phyloP scores from a whole-genome alignment of 306 rosid species.

The Trifolium dubium region DNA sequence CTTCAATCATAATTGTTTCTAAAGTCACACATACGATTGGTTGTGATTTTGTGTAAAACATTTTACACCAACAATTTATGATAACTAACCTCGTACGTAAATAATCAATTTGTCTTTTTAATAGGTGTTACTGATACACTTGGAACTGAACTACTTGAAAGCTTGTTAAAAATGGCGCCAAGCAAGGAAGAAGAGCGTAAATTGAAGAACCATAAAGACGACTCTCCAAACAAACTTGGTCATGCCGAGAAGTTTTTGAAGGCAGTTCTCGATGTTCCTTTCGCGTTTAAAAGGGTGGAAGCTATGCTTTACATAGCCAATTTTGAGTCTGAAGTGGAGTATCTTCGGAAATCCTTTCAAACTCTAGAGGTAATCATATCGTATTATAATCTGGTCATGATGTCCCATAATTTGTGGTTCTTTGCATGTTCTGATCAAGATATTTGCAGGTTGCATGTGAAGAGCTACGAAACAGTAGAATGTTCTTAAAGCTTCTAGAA shows the following conservation, averaged over 20 bases:
- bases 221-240: conserved; percentile 84
- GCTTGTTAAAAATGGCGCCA: conserved; percentile 95
- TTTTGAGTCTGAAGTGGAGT: conserved; percentile 89
- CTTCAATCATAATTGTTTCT: background rate
- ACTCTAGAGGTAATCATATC: conserved; percentile 70
- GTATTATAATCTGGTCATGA: background rate
- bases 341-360: conserved; percentile 78
- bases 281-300: conserved; percentile 87
- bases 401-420: background rate
- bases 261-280: conserved; percentile 92
- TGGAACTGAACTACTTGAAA: conserved; percentile 87
- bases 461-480: conserved; percentile 86
- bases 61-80: too few relatives aligned
- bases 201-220: conserved; percentile 76
- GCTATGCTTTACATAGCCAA: conserved; percentile 92
- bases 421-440: conserved; percentile 20
- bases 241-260: conserved; percentile 93
- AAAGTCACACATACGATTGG: background rate
- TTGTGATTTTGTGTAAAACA: too few relatives aligned
- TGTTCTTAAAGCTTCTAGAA: conserved; percentile 95
- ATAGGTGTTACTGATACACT: conserved; percentile 87
- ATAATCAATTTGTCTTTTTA: conserved; percentile 26
- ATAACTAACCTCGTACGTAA: background rate
- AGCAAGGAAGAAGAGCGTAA: conserved; percentile 96
- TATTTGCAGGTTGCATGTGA: conserved; percentile 76